Conservation (phyloP, 306 rosid genomes). For the Acacia crassicarpa region DNA sequence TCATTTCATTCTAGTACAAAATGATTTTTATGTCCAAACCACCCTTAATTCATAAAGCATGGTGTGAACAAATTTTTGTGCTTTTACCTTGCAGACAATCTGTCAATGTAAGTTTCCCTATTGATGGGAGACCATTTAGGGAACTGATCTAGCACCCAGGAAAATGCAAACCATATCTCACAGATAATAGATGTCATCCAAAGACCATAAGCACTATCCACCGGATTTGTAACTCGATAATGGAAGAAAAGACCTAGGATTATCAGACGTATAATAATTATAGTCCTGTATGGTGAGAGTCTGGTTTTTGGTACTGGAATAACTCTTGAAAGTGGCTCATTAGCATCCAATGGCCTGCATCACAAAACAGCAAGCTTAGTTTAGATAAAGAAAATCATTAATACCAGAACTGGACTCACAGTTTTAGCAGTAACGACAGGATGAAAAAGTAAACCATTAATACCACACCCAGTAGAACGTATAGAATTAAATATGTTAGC, state of each 20-base stretch:
- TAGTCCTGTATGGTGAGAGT: constrained; percentile 71
- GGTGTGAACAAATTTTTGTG: background rate
- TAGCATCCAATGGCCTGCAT: constrained; percentile 65
- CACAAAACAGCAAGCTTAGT: constrained; percentile 33
- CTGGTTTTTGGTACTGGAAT: constrained; percentile 67
- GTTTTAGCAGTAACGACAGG: background rate
- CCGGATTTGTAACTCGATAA: constrained; percentile 88
- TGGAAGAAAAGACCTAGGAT: constrained; percentile 90
- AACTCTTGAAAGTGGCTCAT: constrained; percentile 59
- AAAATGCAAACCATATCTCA: constrained; percentile 97
- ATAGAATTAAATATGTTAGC: background rate
- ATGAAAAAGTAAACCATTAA: background rate
- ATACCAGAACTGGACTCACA: background rate
- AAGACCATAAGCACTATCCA: constrained; percentile 89
- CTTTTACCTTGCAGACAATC: constrained; percentile 80
- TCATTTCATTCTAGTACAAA: background rate
- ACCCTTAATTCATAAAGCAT: constrained; percentile 30
- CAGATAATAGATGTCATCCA: constrained; percentile 96
- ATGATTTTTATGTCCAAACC: constrained; percentile 18
- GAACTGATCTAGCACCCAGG: constrained; percentile 98
- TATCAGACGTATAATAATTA: constrained; percentile 66
- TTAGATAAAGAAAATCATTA: background rate
- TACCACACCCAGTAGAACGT: background rate
- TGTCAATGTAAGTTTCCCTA: constrained; percentile 66
- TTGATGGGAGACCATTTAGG: constrained; percentile 93